Percentiles rank a stretch among this genome's conserved stretches.
These are phyloP conservation scores for Lentithecium fluviatile DNA, from an alignment of 495 filamentous ascomycete genomes.

Conservation along the genomic window DNA sequence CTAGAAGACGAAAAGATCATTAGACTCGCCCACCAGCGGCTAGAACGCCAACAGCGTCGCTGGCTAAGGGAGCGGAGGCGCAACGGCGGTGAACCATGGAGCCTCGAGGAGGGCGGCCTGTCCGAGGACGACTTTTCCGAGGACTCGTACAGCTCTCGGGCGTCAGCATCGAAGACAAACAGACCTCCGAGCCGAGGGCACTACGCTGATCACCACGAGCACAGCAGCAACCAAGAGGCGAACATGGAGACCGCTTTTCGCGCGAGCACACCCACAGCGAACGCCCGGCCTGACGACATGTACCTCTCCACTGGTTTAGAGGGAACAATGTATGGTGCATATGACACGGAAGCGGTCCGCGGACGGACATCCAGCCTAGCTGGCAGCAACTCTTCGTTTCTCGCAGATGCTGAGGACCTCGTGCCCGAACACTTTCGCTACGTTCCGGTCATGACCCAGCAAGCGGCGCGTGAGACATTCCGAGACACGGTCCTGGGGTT, in stretches of 20 bases:
- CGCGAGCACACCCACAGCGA: conserved; percentile 24
- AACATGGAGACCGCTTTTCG: conserved; percentile 33
- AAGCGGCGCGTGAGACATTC: conserved; percentile 83
- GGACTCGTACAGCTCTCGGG: conserved; percentile 24
- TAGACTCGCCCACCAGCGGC: conserved; percentile 34
- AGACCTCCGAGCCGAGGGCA: neutral
- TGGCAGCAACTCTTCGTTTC: conserved; percentile 57
- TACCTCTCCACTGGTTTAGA: conserved; percentile 62
- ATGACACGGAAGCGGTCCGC: conserved; percentile 53
- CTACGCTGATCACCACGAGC: neutral
- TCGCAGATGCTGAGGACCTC: conserved; percentile 56
- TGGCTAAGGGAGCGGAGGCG: conserved; percentile 26
- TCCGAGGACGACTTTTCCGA: conserved; percentile 51
- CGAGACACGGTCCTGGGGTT: conserved; percentile 90
- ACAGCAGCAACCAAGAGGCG: neutral
- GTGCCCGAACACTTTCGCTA: conserved; percentile 64
- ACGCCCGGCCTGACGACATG: conserved; percentile 37
- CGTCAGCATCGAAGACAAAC: conserved; percentile 9
- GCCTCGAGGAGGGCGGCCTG: conserved; percentile 74
- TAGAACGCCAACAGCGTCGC: conserved; percentile 34
- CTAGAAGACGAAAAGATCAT: conserved; percentile 62
- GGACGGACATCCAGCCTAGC: conserved; percentile 60
- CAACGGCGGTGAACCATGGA: conserved; percentile 56
- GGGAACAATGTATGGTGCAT: conserved; percentile 72
- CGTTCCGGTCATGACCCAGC: conserved; percentile 84